Evolutionary conservation across 2,329 filamentous ascomycete genomes (phyloP), one percentile per base, ranked within the genome.

Genomic region (Penicillium sp.): DNA sequence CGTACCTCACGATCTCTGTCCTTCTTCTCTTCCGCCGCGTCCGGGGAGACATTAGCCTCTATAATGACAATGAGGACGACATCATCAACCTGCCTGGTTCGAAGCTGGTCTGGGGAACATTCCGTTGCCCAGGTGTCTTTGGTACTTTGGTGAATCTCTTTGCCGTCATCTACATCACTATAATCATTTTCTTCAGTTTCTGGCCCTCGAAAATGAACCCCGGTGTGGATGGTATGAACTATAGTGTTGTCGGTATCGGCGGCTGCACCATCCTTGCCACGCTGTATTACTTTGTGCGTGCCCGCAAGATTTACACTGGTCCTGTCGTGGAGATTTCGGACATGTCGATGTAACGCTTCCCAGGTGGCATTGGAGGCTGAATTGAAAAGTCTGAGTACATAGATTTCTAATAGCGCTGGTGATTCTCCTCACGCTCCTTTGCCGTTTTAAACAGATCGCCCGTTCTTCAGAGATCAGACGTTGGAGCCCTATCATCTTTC

Each of bases 1-100:
- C 81, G 4, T 84, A 84, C 65, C 74, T 83, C 56, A 73, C 81
- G 33, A 77, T 78, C 36, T 76, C 79, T 35, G 65, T 72, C 10
- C 76, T 77, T 47, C 68, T 83, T 9, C 68, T 82, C 43, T 75
- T 73, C 60, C 75, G 77, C 43, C 75, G 79, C 7, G 56, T 79
- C 33, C 64, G 69, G 2, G 71, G 70, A 3, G 62, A 71, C 9
- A 69, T 70, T 63, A 70, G 16, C 66, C 75, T 73, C 2, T 61
- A 43, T 36, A 51, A 61, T 40, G 57, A 60, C 69, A 75, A 59
- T 75, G 74, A 73, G 71, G 75, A 73, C 66, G 58, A 52, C 6
- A 55, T 63, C 27, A 56, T 64, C 18, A 68, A 68, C 33, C 60
- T 60, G 0, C 66, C 31, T 63, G 72, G 18, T 31, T 10, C 31